Evolutionary conservation across 768 basidiomycete genomes (phyloP), one percentile per base, ranked within the genome.

Genomic region (Lepiota venenata): DNA sequence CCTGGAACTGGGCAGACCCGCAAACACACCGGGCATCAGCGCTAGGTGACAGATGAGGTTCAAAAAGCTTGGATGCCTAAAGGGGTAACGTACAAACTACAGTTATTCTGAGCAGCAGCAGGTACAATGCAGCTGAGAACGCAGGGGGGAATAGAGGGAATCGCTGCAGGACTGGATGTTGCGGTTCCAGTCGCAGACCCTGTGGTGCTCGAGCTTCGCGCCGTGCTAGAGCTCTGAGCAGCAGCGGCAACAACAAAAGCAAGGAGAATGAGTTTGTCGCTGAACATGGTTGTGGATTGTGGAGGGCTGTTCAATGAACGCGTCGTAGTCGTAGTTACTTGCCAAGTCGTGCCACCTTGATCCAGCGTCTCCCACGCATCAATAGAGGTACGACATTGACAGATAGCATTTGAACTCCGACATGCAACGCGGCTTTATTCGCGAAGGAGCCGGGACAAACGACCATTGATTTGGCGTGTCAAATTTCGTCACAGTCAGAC

Each of bases 21-120:
- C 65, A 66, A 22, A 64, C 62, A 27, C 65, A 66, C 2, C 22
- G 2, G 1, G 50, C n/a, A 42, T 66, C 57, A 36, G 62, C 56
- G 57, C 65, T 66, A 12, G 12, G 18, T 20, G 15, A 46, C 1
- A 35, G 8, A 8, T 21, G 29, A 15, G 29, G 2, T 41, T 53
- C 11, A 50, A 22, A 11, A 8, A 16, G 21, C 8, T 39, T 6
- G 3, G 39, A 15, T 16, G 50, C 38, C 10, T 11, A 10, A 32
- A 22, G 40, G 37, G 36, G 9, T 14, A 22, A 56, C 61, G 4
- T 56, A 66, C 65, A 64, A 62, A 18, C 42, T 12, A 27, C 65
- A 66, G 0, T 50, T 52, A 36, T 58, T 60, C 2, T 35, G 12
- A 0, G 21, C 5, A 2, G 65, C 65, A 35, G 65, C 65, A 7